phyloP scores from a whole-genome alignment of 306 rosid genomes.

The apple (Malus domestica) region DNA sequence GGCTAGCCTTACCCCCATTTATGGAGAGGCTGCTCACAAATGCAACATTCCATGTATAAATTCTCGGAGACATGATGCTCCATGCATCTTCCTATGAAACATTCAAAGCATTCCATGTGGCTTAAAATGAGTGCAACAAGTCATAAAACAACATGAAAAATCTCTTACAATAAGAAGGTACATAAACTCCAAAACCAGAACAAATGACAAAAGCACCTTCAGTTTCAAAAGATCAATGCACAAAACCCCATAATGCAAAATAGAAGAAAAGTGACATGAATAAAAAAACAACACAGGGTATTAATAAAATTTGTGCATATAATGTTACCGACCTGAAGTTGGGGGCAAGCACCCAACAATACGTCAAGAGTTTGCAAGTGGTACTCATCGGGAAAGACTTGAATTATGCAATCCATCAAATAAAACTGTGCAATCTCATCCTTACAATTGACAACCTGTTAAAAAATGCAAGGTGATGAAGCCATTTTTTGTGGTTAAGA shows the following conservation, averaged over 20 bases:
- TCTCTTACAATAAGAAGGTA: neutral
- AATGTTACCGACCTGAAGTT: constrained; percentile 68
- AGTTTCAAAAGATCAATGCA: neutral
- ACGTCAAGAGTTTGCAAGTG: constrained; percentile 95
- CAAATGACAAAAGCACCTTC: neutral
- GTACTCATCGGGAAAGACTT: constrained; percentile 96
- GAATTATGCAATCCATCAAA: constrained; percentile 95
- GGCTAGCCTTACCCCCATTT: no score
- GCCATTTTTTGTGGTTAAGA: constrained; percentile 2
- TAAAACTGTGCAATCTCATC: constrained; percentile 92
- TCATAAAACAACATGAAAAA: neutral
- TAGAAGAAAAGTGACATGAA: neutral
- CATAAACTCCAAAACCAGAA: neutral
- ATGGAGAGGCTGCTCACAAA: neutral
- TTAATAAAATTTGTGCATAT: neutral
- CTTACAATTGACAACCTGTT: constrained; percentile 92
- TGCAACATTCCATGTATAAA: neutral
- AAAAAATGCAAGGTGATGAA: constrained; percentile 14
- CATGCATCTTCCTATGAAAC: neutral
- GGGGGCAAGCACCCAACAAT: constrained; percentile 91
- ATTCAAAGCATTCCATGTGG: neutral
- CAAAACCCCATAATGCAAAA: neutral
- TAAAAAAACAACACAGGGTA: neutral
- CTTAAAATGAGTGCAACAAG: neutral
- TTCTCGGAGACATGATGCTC: neutral